Evolutionary conservation across 257 asterid genomes (phyloP), one percentile per base, ranked within the genome.

Genomic region (Nemophila menziesii): DNA sequence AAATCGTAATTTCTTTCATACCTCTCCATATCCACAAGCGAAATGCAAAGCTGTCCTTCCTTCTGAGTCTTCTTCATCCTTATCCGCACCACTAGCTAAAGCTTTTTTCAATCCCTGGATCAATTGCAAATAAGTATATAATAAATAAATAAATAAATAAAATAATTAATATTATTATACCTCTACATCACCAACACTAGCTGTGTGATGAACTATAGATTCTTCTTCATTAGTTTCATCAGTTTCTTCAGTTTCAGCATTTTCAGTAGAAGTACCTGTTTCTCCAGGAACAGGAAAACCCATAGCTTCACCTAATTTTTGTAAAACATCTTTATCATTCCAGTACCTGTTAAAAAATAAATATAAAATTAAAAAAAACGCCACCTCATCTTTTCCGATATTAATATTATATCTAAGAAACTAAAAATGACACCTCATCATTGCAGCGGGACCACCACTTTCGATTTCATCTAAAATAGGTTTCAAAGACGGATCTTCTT

Each of bases 1-100:
- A 39, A 1, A 10, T n/a, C 17, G 44, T 21, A 39, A 39, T 39
- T 39, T 14, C 44, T 8, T 40, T 40, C 38, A 45, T 75, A 92
- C 99, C 96, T 86, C 96, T 45, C 99, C 99, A 52, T 92, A 82
- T 56, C 99, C 96, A 65, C 99, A 92, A 16, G 99, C 89, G 71
- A 92, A 86, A 77, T 92, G 99, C 69, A 92, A 68, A 16, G 96
- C 96, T 5, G 99, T 92, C 70, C 96, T 82, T 67, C 95, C 96
- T 69, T 82, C 99, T 1, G 96, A 77, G 63, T 92, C 99, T 67
- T 86, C 96, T 63, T 86, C 99, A 48, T 92, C 96, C 71, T 86
- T 80, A 62, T 92, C 86, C 56, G 86, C 92, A 49, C 96, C 99
- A 38, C 57, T 77, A 46, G 89, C 78, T 20, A 92, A 64, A 48